Evolutionary conservation across 1,284 basidiomycete species (phyloP), one percentile per base, ranked within the genome.

Genomic region (Porodaedalea pini): DNA sequence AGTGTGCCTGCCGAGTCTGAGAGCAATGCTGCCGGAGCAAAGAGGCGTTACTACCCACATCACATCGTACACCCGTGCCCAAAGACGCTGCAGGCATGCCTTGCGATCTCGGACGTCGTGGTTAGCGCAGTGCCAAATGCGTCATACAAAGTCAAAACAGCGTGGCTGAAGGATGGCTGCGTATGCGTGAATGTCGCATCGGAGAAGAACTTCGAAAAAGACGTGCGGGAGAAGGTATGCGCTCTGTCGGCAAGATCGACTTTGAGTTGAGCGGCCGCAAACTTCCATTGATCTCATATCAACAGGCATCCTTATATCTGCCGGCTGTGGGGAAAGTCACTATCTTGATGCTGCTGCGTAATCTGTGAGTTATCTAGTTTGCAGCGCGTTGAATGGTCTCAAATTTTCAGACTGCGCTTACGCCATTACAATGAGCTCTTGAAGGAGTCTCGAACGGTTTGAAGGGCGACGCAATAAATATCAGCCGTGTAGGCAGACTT

Each of bases 251-350:
- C n/a, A n/a, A n/a, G n/a, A n/a, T n/a, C n/a, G n/a, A n/a, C n/a
- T n/a, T n/a, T n/a, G n/a, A n/a, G n/a, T n/a, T n/a, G n/a, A n/a
- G n/a, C n/a, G n/a, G n/a, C n/a, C n/a, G n/a, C n/a, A n/a, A n/a
- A n/a, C n/a, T n/a, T n/a, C 15, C 21, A 31, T 27, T 51, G 13
- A 15, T 39, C 56, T 47, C 36, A 32, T 27, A 23, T 25, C 23
- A 27, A 54, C 63, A 94, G 92, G 92, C 92, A 10, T 92, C 92
- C 3, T 77, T 98, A 63, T 96, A 96, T 70, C 79, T 96, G 61
- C 94, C 95, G 13, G 88, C 92, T 2, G 93, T 99, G 27, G 96
- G 96, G 40, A 97, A 97, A 75, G 92, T 96, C 61, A 99, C 96
- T 1, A 97, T 98, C 63, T 79, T 94, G 67, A 97, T 99, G 93